Base-by-base conservation (phyloP, 306 rosid species). In the Crotalaria pallida region DNA sequence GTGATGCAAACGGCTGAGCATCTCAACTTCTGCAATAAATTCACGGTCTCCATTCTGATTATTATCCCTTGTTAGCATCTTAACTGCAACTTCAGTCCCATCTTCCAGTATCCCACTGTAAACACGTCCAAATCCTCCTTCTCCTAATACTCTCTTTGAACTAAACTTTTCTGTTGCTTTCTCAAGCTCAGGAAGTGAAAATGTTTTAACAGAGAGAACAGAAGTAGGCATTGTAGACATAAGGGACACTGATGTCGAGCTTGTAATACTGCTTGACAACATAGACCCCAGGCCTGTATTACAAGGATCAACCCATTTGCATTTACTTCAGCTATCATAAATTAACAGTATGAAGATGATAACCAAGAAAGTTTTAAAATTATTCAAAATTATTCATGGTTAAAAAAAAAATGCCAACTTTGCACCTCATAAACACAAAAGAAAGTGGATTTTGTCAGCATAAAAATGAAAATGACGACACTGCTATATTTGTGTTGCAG, bases 91-190 rank as follows among this genome's bases (percentile, higher is more conserved):
- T 85, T 86, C 96, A 72, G 81, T 73, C 78, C 92, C 91, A 83
- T 84, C 96, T 71, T 88, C 96, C 82, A 92, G 77, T 67, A 83
- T 81, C 40, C 98, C 98, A 72, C 43, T 76, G 80, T 88, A 92
- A 65, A 92, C 98, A 51, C 96, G 87, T 47, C 98, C 96, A 88
- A 92, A 92, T 74, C 98, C 98, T 68, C 98, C 98, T 88, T 89
- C 98, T 53, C 98, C 98, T 66, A 92, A 76, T 68, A 92, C 71
- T 76, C 92, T 80, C 85, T 83, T 86, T 44, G 96, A 85, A 76
- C 78, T 89, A 76, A 92, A 92, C 72, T 85, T 89, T 55, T 84
- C 83, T 26, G 98, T 92, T 60, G 98, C 96, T 79, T 85, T 88
- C 83, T 89, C 98, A 71, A 92, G 79, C 81, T 88, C 98, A 1